Base-by-base conservation (phyloP, 768 basidiomycete species). In the Pleurotus citrinopileatus region DNA sequence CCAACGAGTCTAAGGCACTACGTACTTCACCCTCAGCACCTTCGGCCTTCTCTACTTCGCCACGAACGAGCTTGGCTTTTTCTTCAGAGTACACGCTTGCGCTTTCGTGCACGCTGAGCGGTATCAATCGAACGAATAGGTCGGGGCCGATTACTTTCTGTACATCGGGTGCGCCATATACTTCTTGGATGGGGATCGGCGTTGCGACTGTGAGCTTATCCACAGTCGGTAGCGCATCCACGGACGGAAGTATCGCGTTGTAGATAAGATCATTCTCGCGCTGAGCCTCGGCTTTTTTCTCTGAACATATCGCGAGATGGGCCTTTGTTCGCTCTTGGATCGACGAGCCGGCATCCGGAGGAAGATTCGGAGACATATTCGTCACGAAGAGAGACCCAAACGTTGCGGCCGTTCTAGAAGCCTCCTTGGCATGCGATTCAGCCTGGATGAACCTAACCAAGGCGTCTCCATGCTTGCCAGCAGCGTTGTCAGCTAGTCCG, bases 261-360 rank as follows among this genome's bases (percentile, higher is more conserved):
- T 99, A 99, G 59, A 99, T 96, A 48, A 99, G 82, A 65, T 98
- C 96, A 68, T 98, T 98, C 72, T 97, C 94, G 51, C 89, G 85
- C 52, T 81, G 78, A 0, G 90, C 90, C 58, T 93, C 89, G 50
- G 69, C 72, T 64, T 83, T 85, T 55, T 81, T 83, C 59, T 96
- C 94, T 0, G 81, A 74, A 61, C 89, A 87, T 42, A 94, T 73
- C 3, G 87, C 81, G 3, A 86, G 73, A 58, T 95, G 94, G 0
- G 86, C 78, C 66, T 96, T 97, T 6, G 87, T 85, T 47, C 94
- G 86, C 50, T 95, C 94, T 25, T 78, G 70, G 50, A 98, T 80
- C 38, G 90, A 83, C 3, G 86, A 71, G 0, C 86, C 89, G 0
- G 94, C 86, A 63, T 99, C 97, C 5, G 91, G 74, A 12, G 95